Percentiles rank a stretch among this genome's conserved stretches.
phyloP scores from a whole-genome alignment of 345 rosid genomes.

The Syzygium aqueum region DNA sequence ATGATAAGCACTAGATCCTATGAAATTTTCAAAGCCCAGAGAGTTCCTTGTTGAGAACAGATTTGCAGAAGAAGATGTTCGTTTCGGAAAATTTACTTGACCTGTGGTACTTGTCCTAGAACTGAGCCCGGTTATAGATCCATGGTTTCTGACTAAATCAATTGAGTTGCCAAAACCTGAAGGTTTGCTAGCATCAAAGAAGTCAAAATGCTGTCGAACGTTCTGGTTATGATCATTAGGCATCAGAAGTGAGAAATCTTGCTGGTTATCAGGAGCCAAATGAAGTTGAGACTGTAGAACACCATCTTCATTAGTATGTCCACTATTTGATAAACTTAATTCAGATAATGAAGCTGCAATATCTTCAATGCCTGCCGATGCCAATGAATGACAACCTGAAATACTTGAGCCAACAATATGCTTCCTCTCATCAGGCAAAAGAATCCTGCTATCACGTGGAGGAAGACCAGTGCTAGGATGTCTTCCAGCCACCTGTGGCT shows the following conservation, averaged over 20 bases:
- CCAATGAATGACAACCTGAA: conserved; percentile 36
- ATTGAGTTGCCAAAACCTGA: conserved; percentile 31
- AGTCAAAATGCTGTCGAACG: conserved; percentile 34
- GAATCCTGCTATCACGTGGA: conserved; percentile 52
- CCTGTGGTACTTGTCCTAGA: conserved; percentile 30
- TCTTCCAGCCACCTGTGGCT: conserved; percentile 46
- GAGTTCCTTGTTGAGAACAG: conserved; percentile 42
- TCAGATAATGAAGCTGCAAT: conserved; percentile 49
- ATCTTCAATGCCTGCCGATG: conserved; percentile 39
- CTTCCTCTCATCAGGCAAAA: conserved; percentile 42
- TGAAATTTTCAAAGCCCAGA: conserved; percentile 39
- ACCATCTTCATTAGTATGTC: conserved; percentile 32
- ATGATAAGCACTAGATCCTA: conserved; percentile 26
- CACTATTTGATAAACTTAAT: conserved; percentile 37
- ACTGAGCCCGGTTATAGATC: conserved; percentile 24
- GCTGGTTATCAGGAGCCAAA: conserved; percentile 23
- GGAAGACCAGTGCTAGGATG: conserved; percentile 51
- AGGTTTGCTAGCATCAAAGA: conserved; percentile 33
- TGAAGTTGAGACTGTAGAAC: conserved; percentile 36
- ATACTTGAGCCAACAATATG: conserved; percentile 23
- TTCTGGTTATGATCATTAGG: conserved; percentile 43
- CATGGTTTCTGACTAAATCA: conserved; percentile 35
- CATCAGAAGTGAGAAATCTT: conserved; percentile 31
- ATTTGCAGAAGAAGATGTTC: conserved; percentile 60
- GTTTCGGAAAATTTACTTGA: conserved; percentile 46